Conservation (phyloP, 2,329 filamentous ascomycete species). For the Xylariomycetidae sp. region DNA sequence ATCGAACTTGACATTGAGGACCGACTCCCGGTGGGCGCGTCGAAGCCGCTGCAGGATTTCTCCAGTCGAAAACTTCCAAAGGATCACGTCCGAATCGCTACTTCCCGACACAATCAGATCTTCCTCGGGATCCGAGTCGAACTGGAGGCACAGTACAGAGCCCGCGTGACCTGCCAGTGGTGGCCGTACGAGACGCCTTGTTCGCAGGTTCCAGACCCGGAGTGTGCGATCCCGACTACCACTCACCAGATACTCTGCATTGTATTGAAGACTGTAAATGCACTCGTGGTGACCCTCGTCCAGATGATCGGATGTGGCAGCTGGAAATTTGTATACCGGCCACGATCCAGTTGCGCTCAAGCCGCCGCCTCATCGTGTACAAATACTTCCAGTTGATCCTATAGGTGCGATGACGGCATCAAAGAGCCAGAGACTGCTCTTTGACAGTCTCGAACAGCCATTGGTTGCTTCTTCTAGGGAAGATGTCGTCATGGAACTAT, state of each 20-base stretch:
- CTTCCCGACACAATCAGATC: conserved; percentile 94
- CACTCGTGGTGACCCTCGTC: conserved; percentile 87
- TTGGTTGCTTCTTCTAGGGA: conserved; percentile 6
- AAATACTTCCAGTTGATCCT: conserved; percentile 90
- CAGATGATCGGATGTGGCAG: conserved; percentile 76
- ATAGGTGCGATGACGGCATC: conserved; percentile 43
- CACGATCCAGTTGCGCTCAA: conserved; percentile 89
- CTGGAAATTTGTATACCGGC: conserved; percentile 80
- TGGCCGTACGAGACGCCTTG: conserved; percentile 70
- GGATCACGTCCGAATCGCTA: conserved; percentile 83
- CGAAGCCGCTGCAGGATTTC: conserved; percentile 71
- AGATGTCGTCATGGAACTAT: conserved; percentile 9
- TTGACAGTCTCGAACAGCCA: conserved; percentile 26
- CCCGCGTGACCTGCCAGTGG: conserved; percentile 72
- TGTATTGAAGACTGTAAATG: conserved; percentile 92
- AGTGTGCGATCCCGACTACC: conserved; percentile 87
- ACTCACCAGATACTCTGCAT: conserved; percentile 80
- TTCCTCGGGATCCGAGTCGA: conserved; percentile 81
- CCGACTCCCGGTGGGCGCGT: conserved; percentile 80
- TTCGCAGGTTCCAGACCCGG: conserved; percentile 85
- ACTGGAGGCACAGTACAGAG: conserved; percentile 91
- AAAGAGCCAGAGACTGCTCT: conserved; percentile 48
- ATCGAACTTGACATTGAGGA: conserved; percentile 90
- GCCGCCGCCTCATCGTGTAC: conserved; percentile 76
- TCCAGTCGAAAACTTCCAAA: conserved; percentile 93